Percentiles rank a stretch among this genome's conserved stretches.
phyloP scores from a whole-genome alignment of 2,329 filamentous ascomycete species.

The Claviceps sp. region DNA sequence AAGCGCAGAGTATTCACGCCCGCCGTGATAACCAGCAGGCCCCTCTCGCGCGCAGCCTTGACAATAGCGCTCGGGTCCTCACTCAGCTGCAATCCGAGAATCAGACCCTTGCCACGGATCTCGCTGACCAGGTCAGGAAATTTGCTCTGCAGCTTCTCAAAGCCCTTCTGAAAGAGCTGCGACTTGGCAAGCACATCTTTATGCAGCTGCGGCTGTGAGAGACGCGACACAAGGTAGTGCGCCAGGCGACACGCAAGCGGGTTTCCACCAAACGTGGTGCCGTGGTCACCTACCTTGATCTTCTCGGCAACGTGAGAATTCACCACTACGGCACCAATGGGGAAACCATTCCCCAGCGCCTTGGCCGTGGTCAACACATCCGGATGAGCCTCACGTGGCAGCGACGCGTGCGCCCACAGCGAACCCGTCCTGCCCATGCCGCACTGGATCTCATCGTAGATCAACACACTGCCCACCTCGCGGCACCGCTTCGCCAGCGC shows the following conservation, averaged over 20 bases:
- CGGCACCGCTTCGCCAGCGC: slow-evolving; percentile 76
- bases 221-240: slow-evolving; percentile 68
- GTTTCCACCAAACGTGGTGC: slow-evolving; percentile 89
- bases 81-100: slow-evolving; percentile 73
- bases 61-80: slow-evolving; percentile 62
- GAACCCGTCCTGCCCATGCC: slow-evolving; percentile 76
- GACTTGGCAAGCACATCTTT: slow-evolving; percentile 54
- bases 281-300: slow-evolving; percentile 60
- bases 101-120: slow-evolving; percentile 69
- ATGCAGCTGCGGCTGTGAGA: slow-evolving; percentile 60
- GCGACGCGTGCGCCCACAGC: slow-evolving; percentile 74
- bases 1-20: slow-evolving; percentile 88
- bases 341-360: slow-evolving; percentile 91
- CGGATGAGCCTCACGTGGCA: slow-evolving; percentile 72
- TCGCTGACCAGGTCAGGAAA: slow-evolving; percentile 63
- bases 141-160: slow-evolving; percentile 31
- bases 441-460: slow-evolving; percentile 97
- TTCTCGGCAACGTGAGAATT: slow-evolving; percentile 26
- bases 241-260: slow-evolving; percentile 74
- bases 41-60: slow-evolving; percentile 74
- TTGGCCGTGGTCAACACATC: slow-evolving; percentile 92
- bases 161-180: slow-evolving; percentile 32
- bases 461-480: slow-evolving; percentile 75
- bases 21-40: slow-evolving; percentile 80
- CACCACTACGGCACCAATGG: slow-evolving; percentile 60